Conservation (phyloP, 148 eudicot species). For the Vaccinium myrtillus region DNA sequence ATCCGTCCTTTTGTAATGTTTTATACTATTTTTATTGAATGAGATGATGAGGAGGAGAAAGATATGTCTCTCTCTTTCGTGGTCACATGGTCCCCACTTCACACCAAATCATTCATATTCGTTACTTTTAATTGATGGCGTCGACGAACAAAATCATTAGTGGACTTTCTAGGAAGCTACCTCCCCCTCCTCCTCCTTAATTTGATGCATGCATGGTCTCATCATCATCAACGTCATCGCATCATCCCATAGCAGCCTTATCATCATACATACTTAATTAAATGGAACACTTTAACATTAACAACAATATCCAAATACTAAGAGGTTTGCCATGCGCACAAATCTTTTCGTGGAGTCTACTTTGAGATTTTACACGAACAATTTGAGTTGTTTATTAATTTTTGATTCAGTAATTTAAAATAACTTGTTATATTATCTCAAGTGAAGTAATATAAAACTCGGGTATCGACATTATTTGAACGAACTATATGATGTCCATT, state of each 20-base stretch:
- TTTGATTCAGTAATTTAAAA: too few species aligned
- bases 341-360: too few species aligned
- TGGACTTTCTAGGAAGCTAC: slow-evolving; percentile 17
- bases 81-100: background rate
- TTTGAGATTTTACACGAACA: too few species aligned
- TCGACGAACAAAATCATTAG: slow-evolving; percentile 15
- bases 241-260: background rate
- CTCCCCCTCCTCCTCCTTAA: background rate
- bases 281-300: too few species aligned
- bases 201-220: background rate
- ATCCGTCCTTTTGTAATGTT: background rate
- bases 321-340: too few species aligned
- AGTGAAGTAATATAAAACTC: too few species aligned
- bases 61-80: background rate
- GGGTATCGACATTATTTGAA: background rate
- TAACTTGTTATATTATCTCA: too few species aligned
- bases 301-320: too few species aligned
- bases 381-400: too few species aligned
- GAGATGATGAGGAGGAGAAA: background rate
- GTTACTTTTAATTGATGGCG: slow-evolving; percentile 15
- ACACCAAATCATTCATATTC: slow-evolving; percentile 4
- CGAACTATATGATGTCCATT: too few species aligned
- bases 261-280: too few species aligned
- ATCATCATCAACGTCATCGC: background rate
- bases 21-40: background rate